A percentile compares a stretch with the other conserved stretches of the same genome.
These are phyloP conservation scores for Serendipita indica DNA, from an alignment of 768 basidiomycete genomes.

Conservation along the genomic window DNA sequence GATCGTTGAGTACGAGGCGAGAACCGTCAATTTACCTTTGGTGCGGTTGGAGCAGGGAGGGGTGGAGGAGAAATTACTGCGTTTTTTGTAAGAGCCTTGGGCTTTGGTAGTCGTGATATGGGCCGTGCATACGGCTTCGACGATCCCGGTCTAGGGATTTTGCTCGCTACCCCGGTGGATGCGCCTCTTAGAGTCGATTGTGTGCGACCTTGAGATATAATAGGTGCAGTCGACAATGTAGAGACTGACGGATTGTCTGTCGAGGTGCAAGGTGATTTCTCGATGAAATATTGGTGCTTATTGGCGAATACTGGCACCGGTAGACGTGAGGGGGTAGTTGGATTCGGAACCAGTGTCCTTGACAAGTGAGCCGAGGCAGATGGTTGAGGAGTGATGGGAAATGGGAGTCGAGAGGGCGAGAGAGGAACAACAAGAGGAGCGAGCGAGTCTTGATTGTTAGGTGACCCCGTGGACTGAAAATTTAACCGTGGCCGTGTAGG, in stretches of 20 bases:
- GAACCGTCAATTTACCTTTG: not conserved
- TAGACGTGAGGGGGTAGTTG: not conserved
- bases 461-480: no score
- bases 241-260: no score
- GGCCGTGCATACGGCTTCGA: not conserved
- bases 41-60: not conserved
- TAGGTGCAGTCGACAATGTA: not conserved
- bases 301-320: not conserved
- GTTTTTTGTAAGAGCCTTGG: not conserved
- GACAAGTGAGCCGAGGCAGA: not conserved
- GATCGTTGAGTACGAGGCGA: not conserved
- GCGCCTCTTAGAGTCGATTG: not conserved
- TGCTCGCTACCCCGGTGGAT: not conserved
- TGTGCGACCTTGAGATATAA: not conserved
- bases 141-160: conserved; percentile 6
- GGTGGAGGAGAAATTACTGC: not conserved
- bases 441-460: not conserved
- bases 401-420: not conserved
- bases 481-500: no score
- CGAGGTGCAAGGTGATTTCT: no score
- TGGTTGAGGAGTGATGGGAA: conserved; percentile 6
- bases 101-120: not conserved
- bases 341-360: not conserved
- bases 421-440: not conserved
- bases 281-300: not conserved